Evolutionary conservation across 1,284 basidiomycete species (phyloP).

Genomic region (Mycosarcoma mackinlayi): DNA sequence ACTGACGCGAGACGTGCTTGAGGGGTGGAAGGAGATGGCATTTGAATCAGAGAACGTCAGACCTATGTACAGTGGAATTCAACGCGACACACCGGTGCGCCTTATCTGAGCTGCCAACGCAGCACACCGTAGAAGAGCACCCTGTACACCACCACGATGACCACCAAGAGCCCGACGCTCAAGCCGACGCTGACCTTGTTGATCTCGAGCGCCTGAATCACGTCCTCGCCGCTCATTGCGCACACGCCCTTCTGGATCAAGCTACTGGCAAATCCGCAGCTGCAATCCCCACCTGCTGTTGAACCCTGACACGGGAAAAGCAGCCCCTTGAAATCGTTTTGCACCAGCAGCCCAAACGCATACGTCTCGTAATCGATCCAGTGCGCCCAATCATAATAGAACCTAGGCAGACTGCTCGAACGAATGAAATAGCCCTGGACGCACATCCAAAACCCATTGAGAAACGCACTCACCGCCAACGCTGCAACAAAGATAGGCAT

Average conservation of each 20-base stretch:
- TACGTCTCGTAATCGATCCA: conserved; percentile 70
- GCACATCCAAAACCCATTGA: conserved; percentile 77
- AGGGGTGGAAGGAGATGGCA: no score
- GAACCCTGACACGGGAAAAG: conserved; percentile 70
- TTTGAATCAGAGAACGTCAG: no score
- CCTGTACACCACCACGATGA: conserved; percentile 54
- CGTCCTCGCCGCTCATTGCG: conserved; percentile 34
- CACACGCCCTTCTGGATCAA: conserved; percentile 25
- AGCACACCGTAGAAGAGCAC: conserved; percentile 62
- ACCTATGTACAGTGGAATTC: no score
- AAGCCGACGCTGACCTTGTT: conserved; percentile 47
- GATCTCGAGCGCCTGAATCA: conserved; percentile 54
- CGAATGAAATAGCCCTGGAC: conserved; percentile 69
- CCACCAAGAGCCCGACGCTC: conserved; percentile 61
- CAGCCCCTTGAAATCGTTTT: conserved; percentile 73
- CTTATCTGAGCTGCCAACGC: conserved; percentile 26
- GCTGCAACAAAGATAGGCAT: conserved; percentile 76
- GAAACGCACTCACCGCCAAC: conserved; percentile 73
- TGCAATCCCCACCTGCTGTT: conserved; percentile 53
- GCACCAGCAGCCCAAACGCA: conserved; percentile 69
- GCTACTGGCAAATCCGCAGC: conserved; percentile 27
- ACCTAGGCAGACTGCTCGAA: conserved; percentile 72
- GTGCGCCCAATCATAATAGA: conserved; percentile 75
- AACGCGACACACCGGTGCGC: no score
- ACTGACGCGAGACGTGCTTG: no score